Evolutionary conservation across 1,284 basidiomycete genomes (phyloP).

Genomic region (Thecaphora thlaspeos): DNA sequence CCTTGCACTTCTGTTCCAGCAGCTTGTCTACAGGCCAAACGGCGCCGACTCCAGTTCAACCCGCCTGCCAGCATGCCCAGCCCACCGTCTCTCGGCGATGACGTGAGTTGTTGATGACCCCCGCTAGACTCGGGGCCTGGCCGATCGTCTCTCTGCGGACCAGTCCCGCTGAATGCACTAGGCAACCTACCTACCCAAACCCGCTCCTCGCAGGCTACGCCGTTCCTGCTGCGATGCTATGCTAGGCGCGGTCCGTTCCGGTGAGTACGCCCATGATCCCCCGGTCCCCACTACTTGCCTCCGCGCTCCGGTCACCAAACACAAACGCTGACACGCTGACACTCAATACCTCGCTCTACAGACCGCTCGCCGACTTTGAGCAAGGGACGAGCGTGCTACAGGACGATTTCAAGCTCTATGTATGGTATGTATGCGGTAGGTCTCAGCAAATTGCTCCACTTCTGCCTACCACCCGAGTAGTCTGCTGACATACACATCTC

Average conservation of each 20-base stretch:
- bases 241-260: slow-evolving; percentile 30
- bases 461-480: too few species aligned
- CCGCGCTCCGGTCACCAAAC: too few species aligned
- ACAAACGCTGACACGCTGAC: not conserved
- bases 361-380: slow-evolving; percentile 32
- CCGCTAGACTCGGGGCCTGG: too few species aligned
- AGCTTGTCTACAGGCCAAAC: too few species aligned
- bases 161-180: too few species aligned
- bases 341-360: not conserved
- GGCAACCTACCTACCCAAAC: not conserved
- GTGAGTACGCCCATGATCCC: too few species aligned
- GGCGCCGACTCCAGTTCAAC: too few species aligned
- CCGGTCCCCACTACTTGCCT: too few species aligned
- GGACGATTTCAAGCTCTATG: slow-evolving; percentile 38
- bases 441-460: not conserved
- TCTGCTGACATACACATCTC: not conserved
- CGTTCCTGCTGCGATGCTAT: slow-evolving; percentile 21
- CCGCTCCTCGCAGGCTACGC: slow-evolving; percentile 17
- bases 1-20: too few species aligned
- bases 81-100: slow-evolving; percentile 30
- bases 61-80: too few species aligned
- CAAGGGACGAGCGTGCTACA: slow-evolving; percentile 1
- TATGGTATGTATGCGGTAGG: slow-evolving; percentile 25
- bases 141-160: too few species aligned
- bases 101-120: slow-evolving; percentile 14